These are phyloP conservation scores for Malassezia restricta DNA, from an alignment of 1,284 basidiomycete species.

Conservation along the genomic window DNA sequence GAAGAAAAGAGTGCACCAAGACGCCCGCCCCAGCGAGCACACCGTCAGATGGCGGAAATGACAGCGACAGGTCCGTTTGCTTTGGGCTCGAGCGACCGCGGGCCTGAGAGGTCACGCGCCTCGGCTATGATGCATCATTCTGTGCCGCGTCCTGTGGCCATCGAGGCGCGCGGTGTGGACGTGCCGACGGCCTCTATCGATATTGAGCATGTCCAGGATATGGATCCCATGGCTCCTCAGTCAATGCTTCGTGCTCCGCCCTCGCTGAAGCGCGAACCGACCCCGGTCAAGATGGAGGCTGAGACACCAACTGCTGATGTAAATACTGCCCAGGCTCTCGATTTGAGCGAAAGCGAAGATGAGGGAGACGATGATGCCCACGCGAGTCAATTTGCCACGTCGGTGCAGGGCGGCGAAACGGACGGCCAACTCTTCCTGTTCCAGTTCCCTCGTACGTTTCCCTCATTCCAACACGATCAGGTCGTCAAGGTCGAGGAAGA, in stretches of 20 bases:
- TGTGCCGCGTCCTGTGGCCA: slow-evolving; percentile 5
- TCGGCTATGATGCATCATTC: slow-evolving; percentile 20
- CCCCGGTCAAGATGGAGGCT: slow-evolving; percentile 28
- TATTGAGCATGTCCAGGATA: slow-evolving; percentile 63
- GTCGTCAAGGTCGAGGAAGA: slow-evolving; percentile 15
- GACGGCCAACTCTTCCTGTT: slow-evolving; percentile 69
- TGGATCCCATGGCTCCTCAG: slow-evolving; percentile 83
- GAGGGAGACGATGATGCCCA: slow-evolving; percentile 76
- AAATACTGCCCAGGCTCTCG: slow-evolving; percentile 60
- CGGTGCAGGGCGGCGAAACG: slow-evolving; percentile 22
- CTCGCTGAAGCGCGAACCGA: slow-evolving; percentile 47
- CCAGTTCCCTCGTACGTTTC: slow-evolving; percentile 83
- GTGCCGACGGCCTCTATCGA: slow-evolving; percentile 51
- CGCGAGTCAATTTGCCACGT: slow-evolving; percentile 59
- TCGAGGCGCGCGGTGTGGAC: not conserved
- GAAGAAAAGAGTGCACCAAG: not conserved
- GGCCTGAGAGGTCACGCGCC: not conserved
- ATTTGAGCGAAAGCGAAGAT: slow-evolving; percentile 71
- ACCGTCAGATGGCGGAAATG: slow-evolving; percentile 53
- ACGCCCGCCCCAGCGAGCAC: slow-evolving; percentile 9
- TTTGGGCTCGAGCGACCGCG: slow-evolving; percentile 53
- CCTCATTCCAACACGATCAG: slow-evolving; percentile 52
- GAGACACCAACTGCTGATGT: slow-evolving; percentile 39
- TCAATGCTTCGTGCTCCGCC: slow-evolving; percentile 49
- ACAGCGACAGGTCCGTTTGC: slow-evolving; percentile 84